Evolutionary conservation across 495 filamentous ascomycete genomes (phyloP).

Genomic region (Penicillium lagena): DNA sequence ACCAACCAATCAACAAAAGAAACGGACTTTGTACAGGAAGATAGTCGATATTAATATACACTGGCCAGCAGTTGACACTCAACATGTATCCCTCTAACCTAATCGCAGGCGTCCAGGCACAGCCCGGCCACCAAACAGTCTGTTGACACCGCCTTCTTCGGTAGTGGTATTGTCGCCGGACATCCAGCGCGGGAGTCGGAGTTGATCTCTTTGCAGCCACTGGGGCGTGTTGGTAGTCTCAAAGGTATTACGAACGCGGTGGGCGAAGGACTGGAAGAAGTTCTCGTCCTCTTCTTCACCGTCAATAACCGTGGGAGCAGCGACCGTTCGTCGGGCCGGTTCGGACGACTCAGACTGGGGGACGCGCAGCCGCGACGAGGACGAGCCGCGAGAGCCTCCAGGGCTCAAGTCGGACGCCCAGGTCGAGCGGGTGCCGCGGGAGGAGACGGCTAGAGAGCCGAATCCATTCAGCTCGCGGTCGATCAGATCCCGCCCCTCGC

Average conservation of each 20-base stretch:
- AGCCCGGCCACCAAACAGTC: conserved; percentile 51
- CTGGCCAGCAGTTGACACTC: too few species aligned
- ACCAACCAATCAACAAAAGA: too few species aligned
- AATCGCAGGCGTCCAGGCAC: conserved; percentile 42
- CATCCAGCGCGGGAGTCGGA: conserved; percentile 85
- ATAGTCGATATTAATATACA: too few species aligned
- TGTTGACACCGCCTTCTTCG: conserved; percentile 32
- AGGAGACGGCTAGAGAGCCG: conserved; percentile 42
- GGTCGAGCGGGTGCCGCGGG: conserved; percentile 26
- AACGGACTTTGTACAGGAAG: too few species aligned
- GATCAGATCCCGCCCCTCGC: conserved; percentile 90
- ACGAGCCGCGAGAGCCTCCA: conserved; percentile 20
- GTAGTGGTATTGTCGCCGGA: conserved; percentile 27
- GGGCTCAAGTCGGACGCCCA: conserved; percentile 21
- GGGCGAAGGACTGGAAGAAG: conserved; percentile 76
- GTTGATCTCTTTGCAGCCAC: conserved; percentile 65
- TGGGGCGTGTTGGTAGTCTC: conserved; percentile 76
- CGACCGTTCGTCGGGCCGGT: conserved; percentile 17
- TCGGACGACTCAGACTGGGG: conserved; percentile 18
- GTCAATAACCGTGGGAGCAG: conserved; percentile 28
- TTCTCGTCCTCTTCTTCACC: conserved; percentile 66
- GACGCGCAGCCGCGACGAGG: conserved; percentile 20
- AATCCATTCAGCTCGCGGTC: conserved; percentile 74
- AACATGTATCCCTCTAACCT: conserved; percentile 4
- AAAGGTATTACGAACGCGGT: conserved; percentile 84